Conservation (phyloP, 2,329 filamentous ascomycete species). For the Microdochium trichocladiopsis region DNA sequence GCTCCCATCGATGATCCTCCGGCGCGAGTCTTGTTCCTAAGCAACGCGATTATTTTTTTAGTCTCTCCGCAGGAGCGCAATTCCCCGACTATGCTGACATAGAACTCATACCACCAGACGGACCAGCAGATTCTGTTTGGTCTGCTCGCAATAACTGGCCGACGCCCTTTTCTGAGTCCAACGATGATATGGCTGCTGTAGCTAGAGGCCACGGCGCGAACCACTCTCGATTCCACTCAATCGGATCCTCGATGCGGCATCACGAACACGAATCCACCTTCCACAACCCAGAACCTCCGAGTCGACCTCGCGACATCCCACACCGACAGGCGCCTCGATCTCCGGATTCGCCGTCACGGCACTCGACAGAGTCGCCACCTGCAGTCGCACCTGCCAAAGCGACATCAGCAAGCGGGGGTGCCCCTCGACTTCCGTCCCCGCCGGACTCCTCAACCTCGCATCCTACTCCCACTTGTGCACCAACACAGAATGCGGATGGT, state of each 20-base stretch:
- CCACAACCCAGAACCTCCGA: conserved; percentile 28
- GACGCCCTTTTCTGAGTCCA: background rate
- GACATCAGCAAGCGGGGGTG: conserved; percentile 26
- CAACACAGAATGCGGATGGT: conserved; percentile 31
- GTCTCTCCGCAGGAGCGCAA: background rate
- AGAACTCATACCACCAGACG: background rate
- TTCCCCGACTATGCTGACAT: background rate
- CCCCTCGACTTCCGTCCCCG: conserved; percentile 45
- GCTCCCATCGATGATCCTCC: background rate
- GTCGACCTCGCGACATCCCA: conserved; percentile 16
- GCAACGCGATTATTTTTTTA: too few species aligned
- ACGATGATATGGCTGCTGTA: conserved; percentile 55
- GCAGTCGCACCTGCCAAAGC: conserved; percentile 10
- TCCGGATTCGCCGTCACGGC: conserved; percentile 10
- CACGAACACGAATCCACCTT: conserved; percentile 37
- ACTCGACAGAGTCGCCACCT: conserved; percentile 9
- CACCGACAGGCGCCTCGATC: conserved; percentile 15
- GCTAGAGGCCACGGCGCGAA: conserved; percentile 69
- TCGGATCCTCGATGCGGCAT: conserved; percentile 48
- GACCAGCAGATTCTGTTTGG: background rate
- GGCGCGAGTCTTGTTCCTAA: too few species aligned
- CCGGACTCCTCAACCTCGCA: conserved; percentile 46
- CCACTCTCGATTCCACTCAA: conserved; percentile 62
- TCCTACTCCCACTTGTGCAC: conserved; percentile 25
- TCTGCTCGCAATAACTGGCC: background rate